Conservation (phyloP, 2,329 filamentous ascomycete species). For the Xylariaceae sp. region DNA sequence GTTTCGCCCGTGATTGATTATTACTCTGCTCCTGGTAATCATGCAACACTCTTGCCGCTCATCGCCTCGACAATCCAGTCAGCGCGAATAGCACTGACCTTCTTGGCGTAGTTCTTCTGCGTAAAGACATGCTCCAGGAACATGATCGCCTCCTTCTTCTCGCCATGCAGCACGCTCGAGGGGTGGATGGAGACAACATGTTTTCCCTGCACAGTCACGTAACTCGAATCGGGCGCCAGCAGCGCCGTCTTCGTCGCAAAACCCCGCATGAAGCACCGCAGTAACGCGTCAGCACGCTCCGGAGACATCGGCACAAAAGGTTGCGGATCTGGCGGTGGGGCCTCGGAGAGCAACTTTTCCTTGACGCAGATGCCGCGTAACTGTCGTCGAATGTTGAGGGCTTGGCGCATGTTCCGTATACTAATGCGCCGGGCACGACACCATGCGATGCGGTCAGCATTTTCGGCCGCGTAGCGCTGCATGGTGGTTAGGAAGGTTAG, state of each 20-base stretch:
- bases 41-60: slow-evolving; percentile 11
- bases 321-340: slow-evolving; percentile 48
- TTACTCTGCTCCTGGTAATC: background rate
- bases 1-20: background rate
- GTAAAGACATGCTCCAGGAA: slow-evolving; percentile 64
- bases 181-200: slow-evolving; percentile 59
- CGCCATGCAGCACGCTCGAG: slow-evolving; percentile 56
- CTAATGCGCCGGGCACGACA: slow-evolving; percentile 55
- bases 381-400: slow-evolving; percentile 57
- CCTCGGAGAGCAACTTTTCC: slow-evolving; percentile 44
- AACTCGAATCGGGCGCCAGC: slow-evolving; percentile 55
- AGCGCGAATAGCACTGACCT: slow-evolving; percentile 56
- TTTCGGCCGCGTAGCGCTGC: slow-evolving; percentile 55
- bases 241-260: slow-evolving; percentile 58
- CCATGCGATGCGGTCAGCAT: slow-evolving; percentile 51
- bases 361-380: slow-evolving; percentile 52
- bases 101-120: slow-evolving; percentile 61
- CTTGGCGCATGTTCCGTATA: slow-evolving; percentile 56
- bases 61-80: slow-evolving; percentile 52
- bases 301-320: slow-evolving; percentile 51
- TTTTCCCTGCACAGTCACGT: slow-evolving; percentile 55
- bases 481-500: slow-evolving; percentile 59
- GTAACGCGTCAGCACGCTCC: slow-evolving; percentile 47
- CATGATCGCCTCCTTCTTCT: slow-evolving; percentile 63
- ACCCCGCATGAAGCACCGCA: slow-evolving; percentile 58